Base-by-base conservation (phyloP, 345 rosid genomes). In the Eutrema heterophyllum region DNA sequence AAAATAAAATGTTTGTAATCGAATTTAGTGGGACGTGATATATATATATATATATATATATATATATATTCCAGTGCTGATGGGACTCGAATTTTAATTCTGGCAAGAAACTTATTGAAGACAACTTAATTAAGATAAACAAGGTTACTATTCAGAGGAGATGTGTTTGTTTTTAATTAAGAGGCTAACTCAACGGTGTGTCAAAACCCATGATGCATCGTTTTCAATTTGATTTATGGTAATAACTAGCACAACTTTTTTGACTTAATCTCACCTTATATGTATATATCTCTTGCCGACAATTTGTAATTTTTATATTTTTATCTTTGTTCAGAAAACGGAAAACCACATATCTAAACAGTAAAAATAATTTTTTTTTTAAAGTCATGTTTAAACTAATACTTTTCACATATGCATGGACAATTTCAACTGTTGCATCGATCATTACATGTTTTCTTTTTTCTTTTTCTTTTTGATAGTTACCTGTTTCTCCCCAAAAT, bases 171-270 rank as follows among this genome's bases (percentile, higher is more conserved):
- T 33, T 64, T 21, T 1, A 1, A 21, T 21, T 21, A 21, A 21
- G 24, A 21, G 24, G 1, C 24, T 21, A 21, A 21, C 24, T 50
- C 64, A 39, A 15, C 29, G 43, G 11, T 55, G 65, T 73, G 59
- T 46, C 66, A 44, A 64, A 49, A 39, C 55, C 26, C 49, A 29
- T 21, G 53, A 51, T 50, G 68, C 68, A 67, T 75, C 73, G 48
- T 75, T 75, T 75, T 59, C 73, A 24, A 59, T 21, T 41, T 24
- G 49, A 39, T 46, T 45, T 9, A 53, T 35, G 43, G 67, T 67
- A 57, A 55, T 49, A 49, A 67, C 48, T 50, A 60, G 61, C 43
- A 67, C 44, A 58, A 11, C 78, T 67, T 32, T 59, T 29, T 40
- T 40, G 27, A 72, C 76, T 46, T 60, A 51, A 50, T 39, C 33